A percentile compares a stretch with the other conserved stretches of the same genome.
These are phyloP conservation scores for Lactifluus hygrophoroides DNA, from an alignment of 768 basidiomycete genomes.

Conservation along the genomic window DNA sequence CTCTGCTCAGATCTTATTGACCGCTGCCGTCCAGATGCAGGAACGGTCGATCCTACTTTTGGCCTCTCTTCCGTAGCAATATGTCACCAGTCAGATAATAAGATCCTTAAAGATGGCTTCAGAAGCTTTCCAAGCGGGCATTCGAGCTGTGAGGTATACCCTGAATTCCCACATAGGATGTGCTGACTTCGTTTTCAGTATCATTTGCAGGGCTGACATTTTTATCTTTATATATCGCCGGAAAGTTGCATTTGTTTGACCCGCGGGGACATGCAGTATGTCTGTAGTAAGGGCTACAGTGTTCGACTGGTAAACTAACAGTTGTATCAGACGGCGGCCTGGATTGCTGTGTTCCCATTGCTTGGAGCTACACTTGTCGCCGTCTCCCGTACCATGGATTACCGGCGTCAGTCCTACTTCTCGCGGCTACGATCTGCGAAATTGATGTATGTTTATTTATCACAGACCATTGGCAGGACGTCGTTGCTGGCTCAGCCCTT, in stretches of 20 bases:
- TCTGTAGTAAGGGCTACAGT: background rate
- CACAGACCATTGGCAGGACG: slow-evolving; percentile 91
- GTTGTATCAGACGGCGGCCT: slow-evolving; percentile 49
- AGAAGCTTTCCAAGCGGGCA: slow-evolving; percentile 91
- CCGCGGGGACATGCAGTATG: slow-evolving; percentile 60
- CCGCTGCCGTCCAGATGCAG: slow-evolving; percentile 61
- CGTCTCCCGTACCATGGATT: slow-evolving; percentile 87
- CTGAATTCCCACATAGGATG: background rate
- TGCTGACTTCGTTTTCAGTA: slow-evolving; percentile 36
- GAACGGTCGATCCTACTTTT: slow-evolving; percentile 57
- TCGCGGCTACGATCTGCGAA: background rate
- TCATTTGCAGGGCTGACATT: slow-evolving; percentile 92
- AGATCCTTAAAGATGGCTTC: slow-evolving; percentile 72
- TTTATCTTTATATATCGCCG: slow-evolving; percentile 80
- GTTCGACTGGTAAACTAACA: background rate
- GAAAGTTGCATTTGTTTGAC: slow-evolving; percentile 90
- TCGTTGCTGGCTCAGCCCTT: slow-evolving; percentile 67
- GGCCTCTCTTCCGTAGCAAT: slow-evolving; percentile 65
- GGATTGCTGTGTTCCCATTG: slow-evolving; percentile 74
- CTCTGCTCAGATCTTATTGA: slow-evolving; percentile 44
- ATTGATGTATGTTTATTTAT: slow-evolving; percentile 13
- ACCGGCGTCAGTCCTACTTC: slow-evolving; percentile 51
- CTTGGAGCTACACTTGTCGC: slow-evolving; percentile 71
- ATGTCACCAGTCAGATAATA: slow-evolving; percentile 62
- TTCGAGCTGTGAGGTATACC: slow-evolving; percentile 58